Evolutionary conservation across 805 yeast species (phyloP).

Genomic region (Starmerella powellii): DNA sequence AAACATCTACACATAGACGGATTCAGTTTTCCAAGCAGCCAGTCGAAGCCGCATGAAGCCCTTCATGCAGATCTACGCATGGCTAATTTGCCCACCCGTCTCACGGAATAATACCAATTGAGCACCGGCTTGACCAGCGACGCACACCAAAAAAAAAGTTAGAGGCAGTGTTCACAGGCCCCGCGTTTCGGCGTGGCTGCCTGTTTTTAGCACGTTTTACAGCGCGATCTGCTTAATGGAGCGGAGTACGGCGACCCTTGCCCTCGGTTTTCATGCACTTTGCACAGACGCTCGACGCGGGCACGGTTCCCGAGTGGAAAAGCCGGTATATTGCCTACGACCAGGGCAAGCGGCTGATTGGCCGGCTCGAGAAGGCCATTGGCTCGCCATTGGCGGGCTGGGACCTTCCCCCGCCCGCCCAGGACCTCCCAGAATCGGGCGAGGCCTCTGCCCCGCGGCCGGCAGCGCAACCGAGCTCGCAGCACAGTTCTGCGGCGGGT

Average conservation of each 20-base stretch:
- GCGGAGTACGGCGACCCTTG: too few species aligned
- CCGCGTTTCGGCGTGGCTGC: too few species aligned
- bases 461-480: background rate
- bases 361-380: slow-evolving; percentile 18
- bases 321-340: slow-evolving; percentile 34
- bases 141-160: too few species aligned
- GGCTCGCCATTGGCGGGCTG: slow-evolving; percentile 4
- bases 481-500: background rate
- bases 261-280: slow-evolving; percentile 13
- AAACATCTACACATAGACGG: too few species aligned
- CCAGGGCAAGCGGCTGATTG: slow-evolving; percentile 43
- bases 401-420: slow-evolving; percentile 15
- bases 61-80: too few species aligned
- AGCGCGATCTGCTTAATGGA: background rate
- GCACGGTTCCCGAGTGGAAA: slow-evolving; percentile 35
- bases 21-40: too few species aligned
- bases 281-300: slow-evolving; percentile 18
- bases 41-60: too few species aligned
- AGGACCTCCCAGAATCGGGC: background rate
- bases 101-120: too few species aligned
- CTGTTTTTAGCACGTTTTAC: too few species aligned
- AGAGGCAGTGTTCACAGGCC: too few species aligned
- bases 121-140: too few species aligned
- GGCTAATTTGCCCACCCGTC: too few species aligned
- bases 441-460: background rate